Evolutionary conservation across 371 early-diverging fungal genomes (phyloP), one percentile per base, ranked within the genome.

Genomic region (Haplosporangium sp.): DNA sequence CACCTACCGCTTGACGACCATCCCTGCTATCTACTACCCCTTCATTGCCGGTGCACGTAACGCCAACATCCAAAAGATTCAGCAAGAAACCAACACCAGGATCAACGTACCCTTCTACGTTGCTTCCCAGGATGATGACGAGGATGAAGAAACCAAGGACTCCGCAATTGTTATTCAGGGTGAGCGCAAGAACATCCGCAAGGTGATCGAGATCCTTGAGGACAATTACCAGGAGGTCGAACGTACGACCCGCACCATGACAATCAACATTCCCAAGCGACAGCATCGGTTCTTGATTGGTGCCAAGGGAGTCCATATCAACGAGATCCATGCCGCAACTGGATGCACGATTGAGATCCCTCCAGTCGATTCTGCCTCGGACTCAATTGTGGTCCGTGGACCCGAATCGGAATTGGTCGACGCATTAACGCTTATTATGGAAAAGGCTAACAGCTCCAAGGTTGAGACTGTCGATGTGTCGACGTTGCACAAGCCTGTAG

Each of bases 211-310:
- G 45, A 66, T 76, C 2, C 69, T 97, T 59, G 87, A 90, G 58
- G 80, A 79, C 6, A 67, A 82, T 1, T 88, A 90, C 71, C 85
- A 80, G 10, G 84, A 90, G 46, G 80, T 96, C 72, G 84, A 89
- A 74, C 83, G 86, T 38, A 84, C 80, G 43, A 89, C 90, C 47
- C 84, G 88, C 14, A 89, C 89, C 9, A 76, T 93, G 55, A 82
- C 87, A 4, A 84, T 95, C 55, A 83, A 84, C 46, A 85, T 96
- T 50, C 93, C 95, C 56, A 95, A 96, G 86, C 90, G 91, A 59
- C 95, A 95, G 82, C 98, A 97, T 83, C 92, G 93, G 58, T 95
- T 95, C 77, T 84, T 98, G 37, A 85, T 95, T 36, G 98, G 98
- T 37, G 87, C 90, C 64, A 91, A 92, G 71, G 96, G 95, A 45